These are phyloP conservation scores for Globisporangium radiosum DNA, from an alignment of 352 stramenopile species.

Conservation along the genomic window DNA sequence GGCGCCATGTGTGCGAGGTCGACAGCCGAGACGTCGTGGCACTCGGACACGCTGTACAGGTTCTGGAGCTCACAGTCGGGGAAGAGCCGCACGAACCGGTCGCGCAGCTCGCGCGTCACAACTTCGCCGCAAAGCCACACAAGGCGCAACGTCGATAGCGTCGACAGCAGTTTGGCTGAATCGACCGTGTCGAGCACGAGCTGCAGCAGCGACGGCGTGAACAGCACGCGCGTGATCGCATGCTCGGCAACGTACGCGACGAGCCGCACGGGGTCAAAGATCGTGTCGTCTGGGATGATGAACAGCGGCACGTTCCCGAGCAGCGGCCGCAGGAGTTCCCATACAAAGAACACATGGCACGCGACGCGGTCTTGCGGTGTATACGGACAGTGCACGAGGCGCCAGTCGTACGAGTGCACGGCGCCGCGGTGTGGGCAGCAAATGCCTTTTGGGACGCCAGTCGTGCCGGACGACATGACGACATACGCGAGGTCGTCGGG, in stretches of 20 bases:
- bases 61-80: slow-evolving; percentile 87
- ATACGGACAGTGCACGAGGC: slow-evolving; percentile 67
- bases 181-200: slow-evolving; percentile 74
- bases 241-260: slow-evolving; percentile 70
- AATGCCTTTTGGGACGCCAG: slow-evolving; percentile 90
- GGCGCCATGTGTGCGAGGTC: slow-evolving; percentile 69
- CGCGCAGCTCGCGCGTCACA: slow-evolving; percentile 85
- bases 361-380: slow-evolving; percentile 77
- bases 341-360: slow-evolving; percentile 94
- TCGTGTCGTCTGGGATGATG: slow-evolving; percentile 88
- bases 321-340: slow-evolving; percentile 89
- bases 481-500: slow-evolving; percentile 90
- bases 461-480: slow-evolving; percentile 91
- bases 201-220: slow-evolving; percentile 91
- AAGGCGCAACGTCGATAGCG: slow-evolving; percentile 72
- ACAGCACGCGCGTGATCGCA: slow-evolving; percentile 88
- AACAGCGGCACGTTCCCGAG: slow-evolving; percentile 86
- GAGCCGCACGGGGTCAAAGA: slow-evolving; percentile 87
- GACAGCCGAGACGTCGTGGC: slow-evolving; percentile 87
- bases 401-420: slow-evolving; percentile 91
- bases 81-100: slow-evolving; percentile 81
- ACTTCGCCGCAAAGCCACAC: slow-evolving; percentile 92
- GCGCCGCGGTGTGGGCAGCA: slow-evolving; percentile 90
- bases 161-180: slow-evolving; percentile 38
- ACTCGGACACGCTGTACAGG: slow-evolving; percentile 92